Evolutionary conservation across 2,329 filamentous ascomycete genomes (phyloP).

Genomic region (Fusarium torulosum): DNA sequence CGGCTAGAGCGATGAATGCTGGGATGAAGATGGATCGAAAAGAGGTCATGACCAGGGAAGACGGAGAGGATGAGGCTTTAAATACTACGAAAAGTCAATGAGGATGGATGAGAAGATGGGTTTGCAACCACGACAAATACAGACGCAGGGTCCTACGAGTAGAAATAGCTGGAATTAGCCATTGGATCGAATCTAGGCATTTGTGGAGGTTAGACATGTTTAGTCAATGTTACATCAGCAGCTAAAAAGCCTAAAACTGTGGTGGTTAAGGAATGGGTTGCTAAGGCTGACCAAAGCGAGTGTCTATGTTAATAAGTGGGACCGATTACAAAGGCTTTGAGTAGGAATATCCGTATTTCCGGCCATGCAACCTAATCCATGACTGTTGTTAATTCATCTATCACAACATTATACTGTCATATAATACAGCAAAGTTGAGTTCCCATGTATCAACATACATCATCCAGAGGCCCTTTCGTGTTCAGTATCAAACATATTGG

Average conservation of each 20-base stretch:
- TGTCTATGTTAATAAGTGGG: slow-evolving; percentile 25
- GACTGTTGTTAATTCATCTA: no score
- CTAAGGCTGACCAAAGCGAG: slow-evolving; percentile 40
- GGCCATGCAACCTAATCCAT: not conserved
- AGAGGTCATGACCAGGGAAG: slow-evolving; percentile 49
- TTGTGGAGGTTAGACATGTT: slow-evolving; percentile 32
- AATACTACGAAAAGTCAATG: slow-evolving; percentile 34
- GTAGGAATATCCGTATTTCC: slow-evolving; percentile 32
- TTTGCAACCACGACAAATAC: slow-evolving; percentile 37
- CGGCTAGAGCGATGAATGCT: slow-evolving; percentile 49
- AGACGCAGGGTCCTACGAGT: slow-evolving; percentile 9
- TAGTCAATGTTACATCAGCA: slow-evolving; percentile 50
- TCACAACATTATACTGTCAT: not conserved
- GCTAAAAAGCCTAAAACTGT: slow-evolving; percentile 5
- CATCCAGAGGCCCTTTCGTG: not conserved
- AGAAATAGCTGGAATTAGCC: slow-evolving; percentile 40
- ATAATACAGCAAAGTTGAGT: not conserved
- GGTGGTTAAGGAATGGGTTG: slow-evolving; percentile 15
- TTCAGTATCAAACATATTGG: not conserved
- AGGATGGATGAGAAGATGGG: slow-evolving; percentile 28
- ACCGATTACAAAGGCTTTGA: slow-evolving; percentile 34
- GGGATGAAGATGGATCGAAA: slow-evolving; percentile 47
- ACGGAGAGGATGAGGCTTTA: slow-evolving; percentile 33
- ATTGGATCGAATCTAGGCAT: slow-evolving; percentile 14
- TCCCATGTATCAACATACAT: no score